Conservation (phyloP, 78 protist species). For the slime mould (Dictyostelium discoideum) region DNA sequence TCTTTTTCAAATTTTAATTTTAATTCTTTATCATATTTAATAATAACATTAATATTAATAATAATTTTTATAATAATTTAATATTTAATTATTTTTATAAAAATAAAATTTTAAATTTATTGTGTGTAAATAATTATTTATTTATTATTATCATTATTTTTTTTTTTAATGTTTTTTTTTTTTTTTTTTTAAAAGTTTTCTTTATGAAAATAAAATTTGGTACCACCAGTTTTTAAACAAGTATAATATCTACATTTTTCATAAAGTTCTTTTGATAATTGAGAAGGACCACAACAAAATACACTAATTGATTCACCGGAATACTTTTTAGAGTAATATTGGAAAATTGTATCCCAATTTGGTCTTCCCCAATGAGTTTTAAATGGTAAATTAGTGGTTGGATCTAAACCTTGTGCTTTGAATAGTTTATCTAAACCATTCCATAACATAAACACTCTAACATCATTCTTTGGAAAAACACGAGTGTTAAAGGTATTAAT, state of each 20-base stretch:
- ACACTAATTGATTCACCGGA: slow-evolving; percentile 80
- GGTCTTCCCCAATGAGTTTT: slow-evolving; percentile 80
- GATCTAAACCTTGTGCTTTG: slow-evolving; percentile 53
- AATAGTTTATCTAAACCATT: not conserved
- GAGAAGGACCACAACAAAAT: slow-evolving; percentile 90
- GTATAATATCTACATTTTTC: slow-evolving; percentile 52
- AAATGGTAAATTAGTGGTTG: slow-evolving; percentile 72
- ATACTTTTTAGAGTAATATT: slow-evolving; percentile 40
- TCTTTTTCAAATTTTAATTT: not conserved
- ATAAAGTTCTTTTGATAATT: slow-evolving; percentile 77
- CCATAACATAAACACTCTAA: slow-evolving; percentile 80
- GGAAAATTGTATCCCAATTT: slow-evolving; percentile 74
- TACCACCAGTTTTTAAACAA: slow-evolving; percentile 11
- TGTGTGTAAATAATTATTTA: no score
- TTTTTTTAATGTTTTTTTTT: not conserved
- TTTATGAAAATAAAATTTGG: slow-evolving; percentile 77
- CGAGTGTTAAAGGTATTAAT: slow-evolving; percentile 86
- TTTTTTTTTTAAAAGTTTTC: slow-evolving; percentile 85
- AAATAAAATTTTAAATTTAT: no score
- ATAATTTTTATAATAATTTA: not conserved
- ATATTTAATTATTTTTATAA: not conserved
- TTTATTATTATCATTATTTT: not conserved
- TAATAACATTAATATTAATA: no score
- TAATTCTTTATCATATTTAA: not conserved
- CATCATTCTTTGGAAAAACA: slow-evolving; percentile 80